Evolutionary conservation across 768 basidiomycete species (phyloP).

Genomic region (Suillus weaverae): DNA sequence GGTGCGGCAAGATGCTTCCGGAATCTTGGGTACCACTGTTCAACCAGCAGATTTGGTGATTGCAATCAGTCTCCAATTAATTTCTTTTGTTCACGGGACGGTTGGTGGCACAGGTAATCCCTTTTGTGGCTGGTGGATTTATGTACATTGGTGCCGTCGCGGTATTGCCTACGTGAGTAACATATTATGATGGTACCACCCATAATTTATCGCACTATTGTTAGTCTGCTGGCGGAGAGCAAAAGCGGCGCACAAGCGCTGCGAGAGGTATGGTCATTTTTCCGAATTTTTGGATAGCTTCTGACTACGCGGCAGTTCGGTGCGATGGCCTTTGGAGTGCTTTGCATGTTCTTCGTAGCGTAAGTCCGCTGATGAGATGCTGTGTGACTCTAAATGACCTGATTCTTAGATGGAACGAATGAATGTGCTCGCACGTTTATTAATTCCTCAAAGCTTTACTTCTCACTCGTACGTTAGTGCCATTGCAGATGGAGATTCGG

Average conservation of each 20-base stretch:
- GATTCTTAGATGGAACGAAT: conserved; percentile 74
- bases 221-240: conserved; percentile 81
- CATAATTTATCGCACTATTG: conserved; percentile 17
- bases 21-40: conserved; percentile 82
- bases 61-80: conserved; percentile 9
- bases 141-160: conserved; percentile 93
- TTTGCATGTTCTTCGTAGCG: conserved; percentile 92
- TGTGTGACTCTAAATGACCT: neutral
- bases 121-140: conserved; percentile 89
- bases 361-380: conserved; percentile 46
- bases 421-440: conserved; percentile 29
- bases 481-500: conserved; percentile 1
- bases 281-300: conserved; percentile 12
- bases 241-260: conserved; percentile 87
- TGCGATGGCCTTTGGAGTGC: conserved; percentile 88
- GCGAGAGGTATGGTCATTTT: conserved; percentile 61
- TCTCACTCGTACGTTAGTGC: conserved; percentile 10
- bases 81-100: conserved; percentile 18
- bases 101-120: conserved; percentile 62
- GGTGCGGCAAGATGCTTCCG: conserved; percentile 71
- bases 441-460: conserved; percentile 1
- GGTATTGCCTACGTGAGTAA: conserved; percentile 81
- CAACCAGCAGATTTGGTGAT: conserved; percentile 75
- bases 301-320: conserved; percentile 60
- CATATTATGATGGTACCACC: conserved; percentile 7